Percentiles rank a stretch among this genome's conserved stretches.
Conservation (phyloP, 352 stramenopile genomes). For the Thalassiosira mediterranea region DNA sequence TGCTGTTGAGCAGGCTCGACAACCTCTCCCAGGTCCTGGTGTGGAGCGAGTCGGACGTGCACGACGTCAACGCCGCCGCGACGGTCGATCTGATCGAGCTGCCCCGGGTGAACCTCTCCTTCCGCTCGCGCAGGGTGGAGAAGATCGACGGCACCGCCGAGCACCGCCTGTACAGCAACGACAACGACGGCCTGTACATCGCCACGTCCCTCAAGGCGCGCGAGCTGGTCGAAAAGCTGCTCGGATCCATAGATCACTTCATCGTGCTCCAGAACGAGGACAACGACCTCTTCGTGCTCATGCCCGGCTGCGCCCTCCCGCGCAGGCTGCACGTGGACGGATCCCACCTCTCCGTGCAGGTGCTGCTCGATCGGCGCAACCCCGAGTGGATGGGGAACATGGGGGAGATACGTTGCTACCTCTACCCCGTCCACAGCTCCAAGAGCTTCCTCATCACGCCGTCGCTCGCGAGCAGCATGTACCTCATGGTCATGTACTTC, state of each 20-base stretch:
- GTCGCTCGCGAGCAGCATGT: conserved; percentile 95
- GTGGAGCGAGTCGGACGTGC: conserved; percentile 88
- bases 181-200: conserved; percentile 88
- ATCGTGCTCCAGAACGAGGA: conserved; percentile 87
- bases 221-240: conserved; percentile 82
- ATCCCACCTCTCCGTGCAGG: conserved; percentile 82
- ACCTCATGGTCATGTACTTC: conserved; percentile 97
- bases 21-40: conserved; percentile 96
- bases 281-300: conserved; percentile 86
- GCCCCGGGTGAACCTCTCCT: conserved; percentile 95
- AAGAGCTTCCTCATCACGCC: conserved; percentile 92
- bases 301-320: conserved; percentile 82
- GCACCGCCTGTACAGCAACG: conserved; percentile 85
- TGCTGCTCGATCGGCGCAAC: conserved; percentile 88
- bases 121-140: conserved; percentile 81
- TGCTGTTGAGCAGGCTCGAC: conserved; percentile 93
- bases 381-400: conserved; percentile 89
- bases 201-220: conserved; percentile 76
- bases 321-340: conserved; percentile 81
- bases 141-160: conserved; percentile 81
- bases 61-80: conserved; percentile 63
- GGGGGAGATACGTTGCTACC: conserved; percentile 91
- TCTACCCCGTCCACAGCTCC: conserved; percentile 97
- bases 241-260: conserved; percentile 86
- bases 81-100: conserved; percentile 96